Base-by-base conservation (phyloP, 2,329 filamentous ascomycete species). In the Chaetomium olivaceum region DNA sequence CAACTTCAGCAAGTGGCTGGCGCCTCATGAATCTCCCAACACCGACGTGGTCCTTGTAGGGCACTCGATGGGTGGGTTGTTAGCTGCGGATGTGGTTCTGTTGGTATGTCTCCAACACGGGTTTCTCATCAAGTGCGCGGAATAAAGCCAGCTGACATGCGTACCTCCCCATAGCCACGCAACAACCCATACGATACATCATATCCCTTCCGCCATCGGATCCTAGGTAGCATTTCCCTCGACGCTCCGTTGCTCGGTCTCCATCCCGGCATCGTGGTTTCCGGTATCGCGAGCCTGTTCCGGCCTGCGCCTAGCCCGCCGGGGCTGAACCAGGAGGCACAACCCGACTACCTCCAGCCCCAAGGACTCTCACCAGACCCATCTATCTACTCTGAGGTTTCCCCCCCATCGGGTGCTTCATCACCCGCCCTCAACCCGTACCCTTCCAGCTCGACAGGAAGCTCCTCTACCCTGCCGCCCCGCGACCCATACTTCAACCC, bases 181-280 rank as follows among this genome's bases (percentile, higher is more conserved):
- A 58, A 62, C 11, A 51, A 21, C 21, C 56, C 61, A 73, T 72
- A 62, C 48, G 72, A 68, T 61, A 72, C 74, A 27, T 73, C 68
- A 58, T 74, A 75, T 64, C 79, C 79, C 12, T 87, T 91, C 70
- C 88, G 87, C 68, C 91, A 96, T 78, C 85, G 87, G 11, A 90
- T 97, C 50, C 77, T 97, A 33, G 93, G 93, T 0, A 89, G 89
- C 4, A 82, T 97, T 63, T 91, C 91, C 63, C 89, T 96, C 58
- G 93, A 97, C 76, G 90, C 91, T 0, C 93, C 93, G 0, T 92
- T 96, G 65, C 81, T 97, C 6, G 93, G 93, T 3, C 89, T 97
- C 74, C 92, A 97, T 76, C 93, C 92, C 1, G 91, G 93, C 6
- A 90, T 97, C 51, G 86, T 97, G 51, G 85, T 88, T n/a, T 91